phyloP scores from a whole-genome alignment of 306 rosid species.

The Cicer pinnatifidum region DNA sequence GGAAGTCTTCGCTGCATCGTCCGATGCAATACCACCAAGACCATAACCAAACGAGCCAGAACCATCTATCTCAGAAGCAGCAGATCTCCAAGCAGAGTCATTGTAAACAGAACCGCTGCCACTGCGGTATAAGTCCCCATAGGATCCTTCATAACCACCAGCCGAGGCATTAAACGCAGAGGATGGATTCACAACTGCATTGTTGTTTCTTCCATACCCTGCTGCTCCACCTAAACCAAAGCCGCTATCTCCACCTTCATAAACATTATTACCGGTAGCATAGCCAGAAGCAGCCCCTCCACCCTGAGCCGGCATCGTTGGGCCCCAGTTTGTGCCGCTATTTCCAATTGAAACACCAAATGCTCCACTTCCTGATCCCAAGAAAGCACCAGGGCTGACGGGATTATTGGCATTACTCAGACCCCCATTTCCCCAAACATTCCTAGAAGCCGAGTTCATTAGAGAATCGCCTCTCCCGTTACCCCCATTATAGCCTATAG shows the following conservation, averaged over 20 bases:
- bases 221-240: slow-evolving; percentile 74
- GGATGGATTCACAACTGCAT: slow-evolving; percentile 54
- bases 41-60: slow-evolving; percentile 78
- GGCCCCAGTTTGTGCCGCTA: slow-evolving; percentile 66
- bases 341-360: slow-evolving; percentile 79
- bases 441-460: slow-evolving; percentile 71
- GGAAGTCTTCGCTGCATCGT: slow-evolving; percentile 67
- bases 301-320: slow-evolving; percentile 61
- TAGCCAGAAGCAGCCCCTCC: slow-evolving; percentile 70
- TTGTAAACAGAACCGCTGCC: slow-evolving; percentile 70
- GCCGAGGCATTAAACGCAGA: slow-evolving; percentile 61
- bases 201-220: slow-evolving; percentile 74
- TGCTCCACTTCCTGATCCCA: slow-evolving; percentile 69
- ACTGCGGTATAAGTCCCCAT: slow-evolving; percentile 68
- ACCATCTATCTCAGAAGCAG: slow-evolving; percentile 79
- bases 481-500: slow-evolving; percentile 78
- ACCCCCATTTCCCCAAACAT: slow-evolving; percentile 86
- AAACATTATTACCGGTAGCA: slow-evolving; percentile 59
- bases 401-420: slow-evolving; percentile 58
- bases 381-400: slow-evolving; percentile 56
- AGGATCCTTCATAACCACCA: slow-evolving; percentile 79
- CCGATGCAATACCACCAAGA: slow-evolving; percentile 76
- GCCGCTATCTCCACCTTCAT: slow-evolving; percentile 70
- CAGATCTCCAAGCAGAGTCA: slow-evolving; percentile 82
- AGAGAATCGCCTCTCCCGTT: slow-evolving; percentile 74